Evolutionary conservation across 805 yeast species (phyloP).

Genomic region (Hanseniaspora pseudoguilliermondii): DNA sequence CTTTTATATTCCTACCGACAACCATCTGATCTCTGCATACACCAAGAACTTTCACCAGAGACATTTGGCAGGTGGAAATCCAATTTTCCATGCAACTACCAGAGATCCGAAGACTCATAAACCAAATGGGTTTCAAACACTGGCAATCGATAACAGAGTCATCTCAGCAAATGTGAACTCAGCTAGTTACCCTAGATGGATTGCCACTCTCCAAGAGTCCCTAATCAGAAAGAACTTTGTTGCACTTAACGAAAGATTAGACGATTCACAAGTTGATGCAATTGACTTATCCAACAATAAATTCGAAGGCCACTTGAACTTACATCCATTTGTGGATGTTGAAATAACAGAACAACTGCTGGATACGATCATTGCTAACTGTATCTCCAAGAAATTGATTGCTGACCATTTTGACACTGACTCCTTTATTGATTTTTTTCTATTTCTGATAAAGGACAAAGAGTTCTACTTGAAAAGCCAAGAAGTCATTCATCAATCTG

Average conservation of each 20-base stretch:
- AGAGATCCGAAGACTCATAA: conserved; percentile 1
- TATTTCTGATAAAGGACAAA: not conserved
- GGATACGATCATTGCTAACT: not conserved
- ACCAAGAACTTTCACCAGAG: not conserved
- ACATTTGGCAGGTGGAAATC: not conserved
- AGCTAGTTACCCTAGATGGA: conserved; percentile 6
- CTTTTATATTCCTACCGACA: conserved; percentile 7
- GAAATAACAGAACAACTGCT: not conserved
- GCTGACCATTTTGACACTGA: not conserved
- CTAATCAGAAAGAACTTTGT: conserved; percentile 2
- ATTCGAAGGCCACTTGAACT: not conserved
- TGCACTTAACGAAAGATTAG: not conserved
- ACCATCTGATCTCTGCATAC: not conserved
- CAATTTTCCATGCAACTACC: not conserved
- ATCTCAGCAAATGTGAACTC: not conserved
- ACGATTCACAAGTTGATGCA: not conserved
- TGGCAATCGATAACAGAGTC: not conserved
- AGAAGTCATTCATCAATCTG: not conserved
- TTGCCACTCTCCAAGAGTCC: not conserved
- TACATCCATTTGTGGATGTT: not conserved
- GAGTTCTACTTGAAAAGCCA: conserved; percentile 2
- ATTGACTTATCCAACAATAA: not conserved
- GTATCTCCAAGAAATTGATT: not conserved
- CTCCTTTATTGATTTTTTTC: not conserved
- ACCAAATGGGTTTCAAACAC: not conserved